Evolutionary conservation across 306 rosid genomes (phyloP), one percentile per base, ranked within the genome.

Genomic region (Quercus glauca): DNA sequence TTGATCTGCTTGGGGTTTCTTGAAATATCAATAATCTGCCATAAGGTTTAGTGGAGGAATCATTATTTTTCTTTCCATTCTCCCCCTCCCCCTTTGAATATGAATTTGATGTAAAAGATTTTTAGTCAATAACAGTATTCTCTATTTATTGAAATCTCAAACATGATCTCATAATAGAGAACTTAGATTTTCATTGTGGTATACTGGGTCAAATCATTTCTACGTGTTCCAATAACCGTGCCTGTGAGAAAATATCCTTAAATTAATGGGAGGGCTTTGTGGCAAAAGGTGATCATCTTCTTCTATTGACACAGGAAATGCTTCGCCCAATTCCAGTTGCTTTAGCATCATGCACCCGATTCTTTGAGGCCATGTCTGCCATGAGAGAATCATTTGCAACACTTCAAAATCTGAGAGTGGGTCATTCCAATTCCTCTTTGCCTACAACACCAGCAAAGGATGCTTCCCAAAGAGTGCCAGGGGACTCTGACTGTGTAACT

Each of bases 281-380:
- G 26, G 69, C 23, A 31, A 67, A 67, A 67, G 23, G 72, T 64
- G 43, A 29, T 78, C 43, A 55, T 55, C 53, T 25, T 43, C 31
- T 73, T 75, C 70, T 35, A 71, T 28, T 18, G 55, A 61, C 65
- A 78, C 83, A 93, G 98, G 98, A 95, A 85, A 95, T 93, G 98
- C 98, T 95, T 76, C 97, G 98, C 28, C 99, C 99, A 15, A 95
- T 95, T 77, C 99, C 98, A 15, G 92, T 90, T 43, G 98, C 99
- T 23, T 86, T 93, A 76, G 99, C 99, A 73, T 93, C 98, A 19
- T 93, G 99, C 86, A 91, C 98, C 49, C 86, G 97, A 74, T 95
- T 92, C 75, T 92, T 95, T 43, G 98, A 93, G 88, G 99, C 98
- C 80, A 95, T 95, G 99, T 91, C 94, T 65, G 99, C 99, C 43